Percentiles rank a stretch among this genome's conserved stretches.
Evolutionary conservation across 176 grass and related monocot species (phyloP).

Genomic region (Phragmites australis): DNA sequence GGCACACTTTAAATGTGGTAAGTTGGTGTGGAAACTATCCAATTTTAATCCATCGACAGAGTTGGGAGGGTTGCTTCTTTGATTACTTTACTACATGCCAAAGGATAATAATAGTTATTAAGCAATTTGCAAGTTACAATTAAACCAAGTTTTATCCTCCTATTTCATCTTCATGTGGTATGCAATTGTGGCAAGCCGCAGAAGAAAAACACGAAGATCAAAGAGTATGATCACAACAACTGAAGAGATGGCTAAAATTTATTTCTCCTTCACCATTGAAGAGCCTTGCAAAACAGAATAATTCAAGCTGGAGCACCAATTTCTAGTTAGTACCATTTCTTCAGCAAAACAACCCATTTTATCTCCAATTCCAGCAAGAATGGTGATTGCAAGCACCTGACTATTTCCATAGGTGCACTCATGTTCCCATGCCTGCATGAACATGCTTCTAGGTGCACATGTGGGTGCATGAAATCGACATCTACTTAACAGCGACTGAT

Average conservation of each 20-base stretch:
- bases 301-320: neutral
- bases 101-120: neutral
- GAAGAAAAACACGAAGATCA: neutral
- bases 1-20: neutral
- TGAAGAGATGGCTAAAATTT: neutral
- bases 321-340: neutral
- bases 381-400: neutral
- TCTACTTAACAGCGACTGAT: neutral
- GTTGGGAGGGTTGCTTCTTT: neutral
- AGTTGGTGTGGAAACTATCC: neutral
- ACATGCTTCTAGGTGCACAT: neutral
- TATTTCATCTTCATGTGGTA: neutral
- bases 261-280: neutral
- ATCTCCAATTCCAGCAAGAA: neutral
- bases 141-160: neutral
- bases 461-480: neutral
- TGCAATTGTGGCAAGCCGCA: neutral
- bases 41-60: neutral
- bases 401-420: neutral
- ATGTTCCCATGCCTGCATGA: neutral
- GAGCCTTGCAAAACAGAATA: neutral
- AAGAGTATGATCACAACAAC: constrained; percentile 3
- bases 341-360: neutral
- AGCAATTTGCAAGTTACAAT: neutral
- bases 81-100: neutral